Conservation (phyloP, 1,284 basidiomycete species). For the Takashimella tepidaria region DNA sequence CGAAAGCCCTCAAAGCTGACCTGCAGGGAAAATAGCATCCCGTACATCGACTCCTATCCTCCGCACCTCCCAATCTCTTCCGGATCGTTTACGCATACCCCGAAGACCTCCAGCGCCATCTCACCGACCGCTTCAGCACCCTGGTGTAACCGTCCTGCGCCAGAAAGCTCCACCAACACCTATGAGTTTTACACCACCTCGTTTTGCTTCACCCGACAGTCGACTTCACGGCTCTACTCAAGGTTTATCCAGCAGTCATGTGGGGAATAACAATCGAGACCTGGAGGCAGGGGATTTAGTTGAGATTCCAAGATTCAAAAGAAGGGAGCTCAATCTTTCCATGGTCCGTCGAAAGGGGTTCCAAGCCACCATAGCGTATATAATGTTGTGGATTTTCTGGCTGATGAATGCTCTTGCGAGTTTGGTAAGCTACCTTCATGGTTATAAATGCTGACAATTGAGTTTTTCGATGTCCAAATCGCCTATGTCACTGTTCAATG, state of each 20-base stretch:
- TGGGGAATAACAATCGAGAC: background rate
- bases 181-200: background rate
- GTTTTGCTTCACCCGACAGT: background rate
- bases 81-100: background rate
- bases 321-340: conserved; percentile 31
- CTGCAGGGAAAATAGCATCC: background rate
- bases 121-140: background rate
- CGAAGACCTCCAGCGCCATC: background rate
- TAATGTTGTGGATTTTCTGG: conserved; percentile 23
- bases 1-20: too few species aligned
- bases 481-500: conserved; percentile 36
- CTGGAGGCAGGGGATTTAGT: conserved; percentile 15
- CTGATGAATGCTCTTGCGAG: conserved; percentile 19
- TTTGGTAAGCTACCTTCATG: conserved; percentile 17
- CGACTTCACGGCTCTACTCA: background rate
- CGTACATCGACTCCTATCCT: background rate
- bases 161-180: background rate
- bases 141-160: background rate
- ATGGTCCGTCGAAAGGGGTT: conserved; percentile 21
- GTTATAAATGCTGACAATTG: conserved; percentile 1
- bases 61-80: background rate
- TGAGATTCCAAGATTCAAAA: conserved; percentile 44
- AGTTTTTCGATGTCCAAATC: conserved; percentile 42
- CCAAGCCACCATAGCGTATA: conserved; percentile 22
- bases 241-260: background rate